Evolutionary conservation across 192 early-diverging fungal species (phyloP).

Genomic region (Rhizophagus clarus): DNA sequence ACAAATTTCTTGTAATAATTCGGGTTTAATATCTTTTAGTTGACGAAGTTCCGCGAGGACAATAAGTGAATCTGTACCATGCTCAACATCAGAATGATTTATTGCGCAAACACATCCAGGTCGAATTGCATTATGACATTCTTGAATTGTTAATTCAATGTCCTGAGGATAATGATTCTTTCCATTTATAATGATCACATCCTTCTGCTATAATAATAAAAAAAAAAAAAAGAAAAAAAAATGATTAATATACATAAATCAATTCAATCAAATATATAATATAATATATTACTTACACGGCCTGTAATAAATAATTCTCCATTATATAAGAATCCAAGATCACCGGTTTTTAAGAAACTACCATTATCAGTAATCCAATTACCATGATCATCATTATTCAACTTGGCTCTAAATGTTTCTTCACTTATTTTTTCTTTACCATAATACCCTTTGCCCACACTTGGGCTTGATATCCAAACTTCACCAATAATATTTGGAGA

Average conservation of each 20-base stretch:
- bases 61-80: conserved; percentile 16
- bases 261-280: neutral
- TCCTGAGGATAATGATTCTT: conserved; percentile 31
- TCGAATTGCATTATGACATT: conserved; percentile 16
- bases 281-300: conserved; percentile 11
- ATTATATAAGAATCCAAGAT: conserved; percentile 27
- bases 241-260: no score
- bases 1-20: neutral
- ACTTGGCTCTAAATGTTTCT: conserved; percentile 13
- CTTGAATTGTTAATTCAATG: conserved; percentile 18
- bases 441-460: conserved; percentile 24
- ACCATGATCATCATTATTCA: conserved; percentile 2
- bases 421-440: conserved; percentile 6
- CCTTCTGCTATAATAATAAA: conserved; percentile 15
- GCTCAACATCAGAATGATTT: conserved; percentile 17
- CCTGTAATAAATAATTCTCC: conserved; percentile 22
- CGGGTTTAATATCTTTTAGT: neutral
- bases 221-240: no score
- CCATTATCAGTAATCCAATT: conserved; percentile 21
- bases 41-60: conserved; percentile 4
- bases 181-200: conserved; percentile 27
- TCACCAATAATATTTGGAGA: conserved; percentile 19
- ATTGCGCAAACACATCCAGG: conserved; percentile 25
- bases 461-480: conserved; percentile 24
- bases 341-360: conserved; percentile 21